These are phyloP conservation scores for Dioszegia hungarica DNA, from an alignment of 768 basidiomycete genomes.

Conservation along the genomic window DNA sequence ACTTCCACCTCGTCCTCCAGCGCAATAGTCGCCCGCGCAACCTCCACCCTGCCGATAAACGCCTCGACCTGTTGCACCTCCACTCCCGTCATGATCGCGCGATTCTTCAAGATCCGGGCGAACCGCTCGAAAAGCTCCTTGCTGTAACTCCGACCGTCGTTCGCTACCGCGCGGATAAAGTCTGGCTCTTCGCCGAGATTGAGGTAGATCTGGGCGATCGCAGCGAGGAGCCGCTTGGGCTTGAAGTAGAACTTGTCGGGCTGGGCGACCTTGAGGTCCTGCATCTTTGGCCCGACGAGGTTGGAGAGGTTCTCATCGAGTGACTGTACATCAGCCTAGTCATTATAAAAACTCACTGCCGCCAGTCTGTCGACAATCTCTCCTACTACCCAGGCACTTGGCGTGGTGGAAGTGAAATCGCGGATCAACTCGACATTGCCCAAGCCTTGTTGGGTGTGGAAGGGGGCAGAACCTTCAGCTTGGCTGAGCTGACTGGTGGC, in stretches of 20 bases:
- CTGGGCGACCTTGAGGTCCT: constrained; percentile 77
- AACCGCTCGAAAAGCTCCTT: constrained; percentile 78
- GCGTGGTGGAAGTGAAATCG: constrained; percentile 85
- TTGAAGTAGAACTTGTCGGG: constrained; percentile 85
- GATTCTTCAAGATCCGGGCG: constrained; percentile 60
- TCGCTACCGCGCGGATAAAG: constrained; percentile 81
- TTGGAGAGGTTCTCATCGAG: constrained; percentile 87
- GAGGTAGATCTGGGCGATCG: constrained; percentile 83
- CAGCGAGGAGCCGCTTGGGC: constrained; percentile 72
- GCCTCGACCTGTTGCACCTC: constrained; percentile 67
- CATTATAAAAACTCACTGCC: constrained; percentile 59
- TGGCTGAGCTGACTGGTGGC: constrained; percentile 68
- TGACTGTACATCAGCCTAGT: constrained; percentile 14
- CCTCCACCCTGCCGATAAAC: constrained; percentile 80
- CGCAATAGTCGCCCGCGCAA: constrained; percentile 68
- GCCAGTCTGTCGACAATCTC: constrained; percentile 94
- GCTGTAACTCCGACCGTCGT: constrained; percentile 87
- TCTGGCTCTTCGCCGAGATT: constrained; percentile 74
- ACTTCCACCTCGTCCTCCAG: constrained; percentile 77
- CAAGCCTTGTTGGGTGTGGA: constrained; percentile 78
- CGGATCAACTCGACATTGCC: constrained; percentile 87
- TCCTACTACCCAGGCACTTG: constrained; percentile 86
- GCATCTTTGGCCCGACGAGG: constrained; percentile 81
- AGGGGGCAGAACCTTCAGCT: constrained; percentile 78
- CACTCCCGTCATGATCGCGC: constrained; percentile 65